Base-by-base conservation (phyloP, 495 filamentous ascomycete species). In the Articulospora tetracladia region DNA sequence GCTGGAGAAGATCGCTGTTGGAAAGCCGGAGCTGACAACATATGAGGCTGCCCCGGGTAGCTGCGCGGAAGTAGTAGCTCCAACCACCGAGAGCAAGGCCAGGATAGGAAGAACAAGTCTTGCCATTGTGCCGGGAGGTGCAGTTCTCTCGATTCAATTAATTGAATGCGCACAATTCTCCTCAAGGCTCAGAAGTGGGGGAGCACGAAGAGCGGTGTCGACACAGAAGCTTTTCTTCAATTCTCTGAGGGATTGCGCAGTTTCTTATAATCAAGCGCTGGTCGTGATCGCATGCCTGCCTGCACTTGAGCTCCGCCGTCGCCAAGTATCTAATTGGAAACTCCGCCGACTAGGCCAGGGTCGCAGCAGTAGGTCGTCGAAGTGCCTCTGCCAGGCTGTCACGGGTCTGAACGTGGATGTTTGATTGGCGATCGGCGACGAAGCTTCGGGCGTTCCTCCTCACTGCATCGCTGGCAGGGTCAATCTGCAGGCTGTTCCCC, bases 21-120 rank as follows among this genome's bases (percentile, higher is more conserved):
- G 82, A 61, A 84, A 85, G 12, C 74, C 77, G 10, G 77, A 71
- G 0, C 76, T 74, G 10, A 80, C 81, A 12, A 79, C 74, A 54
- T 75, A 86, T 2, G 74, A 76, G 4, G 75, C 61, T 17, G 63
- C 66, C n/a, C 78, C 79, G 11, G 64, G 64, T 3, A 44, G 17
- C 17, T 44, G 39, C 10, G 39, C 39, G 10, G 39, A 44, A n/a
- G 7, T 34, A 15, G 17, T 11, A 44, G 39, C 39, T 44, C 8
- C 39, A 32, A 13, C 30, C 4, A 32, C 13, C 4, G 30, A 32
- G 30, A 32, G 6, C 30, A 32, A 32, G 13, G 30, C 30, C 10
- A 44, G n/a, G 39, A 44, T n/a, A n/a, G 3, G n/a, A 19, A 44
- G 39, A 19, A 17, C 3, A 44, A 19, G 3, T n/a, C 17, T 44